A percentile compares a stretch with the other conserved stretches of the same genome.
Conservation (phyloP, 768 basidiomycete genomes). For the Lentinula boryana region DNA sequence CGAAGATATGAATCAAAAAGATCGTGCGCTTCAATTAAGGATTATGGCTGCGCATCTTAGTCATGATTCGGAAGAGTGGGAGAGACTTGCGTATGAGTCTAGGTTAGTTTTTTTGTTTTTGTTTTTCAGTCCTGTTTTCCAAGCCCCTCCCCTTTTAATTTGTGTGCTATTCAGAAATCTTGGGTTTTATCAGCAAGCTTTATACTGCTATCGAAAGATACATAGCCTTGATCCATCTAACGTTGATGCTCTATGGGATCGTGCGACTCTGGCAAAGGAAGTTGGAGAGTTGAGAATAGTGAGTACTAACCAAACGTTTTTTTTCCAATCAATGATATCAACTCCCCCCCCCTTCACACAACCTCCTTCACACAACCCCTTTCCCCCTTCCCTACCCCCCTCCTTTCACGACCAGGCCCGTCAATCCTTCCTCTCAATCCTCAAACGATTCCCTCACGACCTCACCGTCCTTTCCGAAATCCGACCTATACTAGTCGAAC, state of each 20-base stretch:
- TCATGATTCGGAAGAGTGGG: constrained; percentile 86
- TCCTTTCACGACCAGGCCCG: constrained; percentile 52
- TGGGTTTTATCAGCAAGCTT: constrained; percentile 76
- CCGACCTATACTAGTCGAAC: constrained; percentile 69
- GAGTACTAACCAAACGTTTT: constrained; percentile 16
- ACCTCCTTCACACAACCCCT: too few species aligned
- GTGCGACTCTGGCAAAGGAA: constrained; percentile 75
- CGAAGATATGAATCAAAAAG: constrained; percentile 58
- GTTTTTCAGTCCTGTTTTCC: too few species aligned
- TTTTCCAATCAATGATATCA: background rate
- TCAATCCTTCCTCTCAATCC: constrained; percentile 59
- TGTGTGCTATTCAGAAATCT: constrained; percentile 36
- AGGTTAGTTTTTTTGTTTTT: constrained; percentile 34
- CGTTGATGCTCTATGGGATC: constrained; percentile 84
- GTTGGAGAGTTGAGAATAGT: constrained; percentile 67
- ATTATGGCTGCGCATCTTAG: constrained; percentile 89
- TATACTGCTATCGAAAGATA: constrained; percentile 89
- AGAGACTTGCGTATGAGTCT: constrained; percentile 67
- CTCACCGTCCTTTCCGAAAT: constrained; percentile 74
- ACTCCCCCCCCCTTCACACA: too few species aligned
- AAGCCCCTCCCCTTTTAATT: too few species aligned
- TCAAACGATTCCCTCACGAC: constrained; percentile 76
- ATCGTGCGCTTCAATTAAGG: constrained; percentile 74
- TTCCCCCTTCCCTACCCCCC: too few species aligned
- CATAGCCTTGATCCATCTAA: constrained; percentile 75